Evolutionary conservation across 2,329 filamentous ascomycete genomes (phyloP).

Genomic region (Epichloe brachyelytri): DNA sequence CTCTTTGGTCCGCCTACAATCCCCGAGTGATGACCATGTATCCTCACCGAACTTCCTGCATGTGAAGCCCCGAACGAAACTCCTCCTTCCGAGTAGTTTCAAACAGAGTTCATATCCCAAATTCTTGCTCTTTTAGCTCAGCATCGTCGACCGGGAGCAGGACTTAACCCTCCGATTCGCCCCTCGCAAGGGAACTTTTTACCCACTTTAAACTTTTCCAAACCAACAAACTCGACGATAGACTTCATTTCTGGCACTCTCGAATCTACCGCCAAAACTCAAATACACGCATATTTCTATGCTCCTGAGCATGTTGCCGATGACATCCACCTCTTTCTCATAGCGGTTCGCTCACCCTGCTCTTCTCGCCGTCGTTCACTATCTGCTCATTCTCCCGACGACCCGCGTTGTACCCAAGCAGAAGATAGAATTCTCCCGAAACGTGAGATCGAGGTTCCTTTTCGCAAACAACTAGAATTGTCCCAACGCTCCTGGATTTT

Average conservation of each 20-base stretch:
- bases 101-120: background rate
- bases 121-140: background rate
- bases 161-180: background rate
- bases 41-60: background rate
- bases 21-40: background rate
- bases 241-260: constrained; percentile 3
- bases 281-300: background rate
- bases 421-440: background rate
- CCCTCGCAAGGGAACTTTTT: background rate
- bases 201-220: background rate
- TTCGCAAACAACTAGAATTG: background rate
- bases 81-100: background rate
- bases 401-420: background rate
- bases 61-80: background rate
- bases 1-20: background rate
- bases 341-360: background rate
- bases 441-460: background rate
- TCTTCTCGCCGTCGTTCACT: background rate
- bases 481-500: background rate
- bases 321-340: background rate
- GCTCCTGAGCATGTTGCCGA: constrained; percentile 2
- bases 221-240: background rate
- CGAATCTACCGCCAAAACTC: background rate
- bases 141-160: background rate
- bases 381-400: background rate